phyloP scores from a whole-genome alignment of 208 protist species.

The Herpetomonas tarakana region DNA sequence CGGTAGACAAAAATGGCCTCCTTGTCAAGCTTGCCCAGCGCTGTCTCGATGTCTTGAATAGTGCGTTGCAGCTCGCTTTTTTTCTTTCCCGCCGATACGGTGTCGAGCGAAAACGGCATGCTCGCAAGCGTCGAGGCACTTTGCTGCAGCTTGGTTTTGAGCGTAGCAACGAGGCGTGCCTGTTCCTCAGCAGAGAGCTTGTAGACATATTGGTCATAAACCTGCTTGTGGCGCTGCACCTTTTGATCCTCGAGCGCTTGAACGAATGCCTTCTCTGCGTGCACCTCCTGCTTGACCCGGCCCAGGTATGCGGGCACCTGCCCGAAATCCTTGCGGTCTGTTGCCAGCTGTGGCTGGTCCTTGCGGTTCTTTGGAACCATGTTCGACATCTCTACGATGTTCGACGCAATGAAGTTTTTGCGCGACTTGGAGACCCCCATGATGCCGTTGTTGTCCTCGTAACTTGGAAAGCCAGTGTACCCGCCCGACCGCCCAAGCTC shows the following conservation, averaged over 20 bases:
- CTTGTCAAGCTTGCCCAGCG: conserved; percentile 76
- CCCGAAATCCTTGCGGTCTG: conserved; percentile 79
- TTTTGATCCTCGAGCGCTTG: conserved; percentile 58
- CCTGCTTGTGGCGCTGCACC: conserved; percentile 26
- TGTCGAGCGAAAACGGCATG: conserved; percentile 87
- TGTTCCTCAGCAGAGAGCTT: conserved; percentile 75
- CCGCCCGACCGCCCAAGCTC: background rate
- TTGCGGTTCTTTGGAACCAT: conserved; percentile 80
- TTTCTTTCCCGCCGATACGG: conserved; percentile 47
- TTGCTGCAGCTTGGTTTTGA: conserved; percentile 64
- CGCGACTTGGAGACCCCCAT: conserved; percentile 2
- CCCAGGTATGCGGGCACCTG: conserved; percentile 81
- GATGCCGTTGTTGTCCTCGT: background rate
- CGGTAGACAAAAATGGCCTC: conserved; percentile 89
- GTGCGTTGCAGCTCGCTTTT: conserved; percentile 65
- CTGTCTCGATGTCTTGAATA: conserved; percentile 74
- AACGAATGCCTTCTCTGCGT: conserved; percentile 80
- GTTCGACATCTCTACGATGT: conserved; percentile 91
- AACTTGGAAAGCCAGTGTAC: background rate
- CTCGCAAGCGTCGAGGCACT: conserved; percentile 68
- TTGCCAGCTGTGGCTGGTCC: conserved; percentile 55
- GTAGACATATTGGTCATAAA: conserved; percentile 63
- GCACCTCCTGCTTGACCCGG: conserved; percentile 85
- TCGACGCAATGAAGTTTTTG: conserved; percentile 64
- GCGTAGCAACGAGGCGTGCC: conserved; percentile 50